phyloP scores from a whole-genome alignment of 495 filamentous ascomycete species.

The Delitschia confertaspora region DNA sequence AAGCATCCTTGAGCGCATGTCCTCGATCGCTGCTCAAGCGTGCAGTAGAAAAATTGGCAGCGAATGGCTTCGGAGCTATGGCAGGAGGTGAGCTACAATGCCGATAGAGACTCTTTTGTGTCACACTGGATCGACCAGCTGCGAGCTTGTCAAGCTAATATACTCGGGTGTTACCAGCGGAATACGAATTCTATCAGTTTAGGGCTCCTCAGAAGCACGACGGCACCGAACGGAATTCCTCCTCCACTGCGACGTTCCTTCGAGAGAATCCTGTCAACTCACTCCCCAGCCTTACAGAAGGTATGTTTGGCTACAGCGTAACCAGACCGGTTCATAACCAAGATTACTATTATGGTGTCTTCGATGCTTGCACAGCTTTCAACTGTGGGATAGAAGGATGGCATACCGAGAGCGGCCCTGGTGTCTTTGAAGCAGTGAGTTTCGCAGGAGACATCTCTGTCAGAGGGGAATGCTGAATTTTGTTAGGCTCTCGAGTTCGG shows the following conservation, averaged over 20 bases:
- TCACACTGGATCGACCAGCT: not conserved
- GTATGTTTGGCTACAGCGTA: conserved; percentile 96
- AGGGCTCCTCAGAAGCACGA: conserved; percentile 48
- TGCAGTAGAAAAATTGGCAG: conserved; percentile 55
- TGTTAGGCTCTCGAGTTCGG: conserved; percentile 73
- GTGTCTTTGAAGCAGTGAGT: conserved; percentile 84
- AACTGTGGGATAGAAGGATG: conserved; percentile 83
- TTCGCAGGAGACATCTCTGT: no score
- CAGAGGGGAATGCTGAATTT: no score
- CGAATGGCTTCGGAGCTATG: conserved; percentile 69
- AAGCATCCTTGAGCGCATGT: conserved; percentile 64
- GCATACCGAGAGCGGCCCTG: conserved; percentile 95
- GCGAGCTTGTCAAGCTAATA: not conserved
- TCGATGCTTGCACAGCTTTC: conserved; percentile 73
- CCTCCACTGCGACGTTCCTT: conserved; percentile 67
- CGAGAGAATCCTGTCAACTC: conserved; percentile 59
- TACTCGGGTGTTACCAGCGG: conserved; percentile 47
- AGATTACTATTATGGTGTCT: conserved; percentile 89
- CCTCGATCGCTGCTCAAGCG: conserved; percentile 67
- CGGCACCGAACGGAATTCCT: conserved; percentile 48
- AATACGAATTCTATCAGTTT: conserved; percentile 98
- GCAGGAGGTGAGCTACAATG: conserved; percentile 64
- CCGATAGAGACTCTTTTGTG: not conserved
- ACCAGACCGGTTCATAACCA: conserved; percentile 89
- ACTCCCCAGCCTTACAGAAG: conserved; percentile 76